Evolutionary conservation across 345 rosid species (phyloP).

Genomic region (Schrenkiella parvula): DNA sequence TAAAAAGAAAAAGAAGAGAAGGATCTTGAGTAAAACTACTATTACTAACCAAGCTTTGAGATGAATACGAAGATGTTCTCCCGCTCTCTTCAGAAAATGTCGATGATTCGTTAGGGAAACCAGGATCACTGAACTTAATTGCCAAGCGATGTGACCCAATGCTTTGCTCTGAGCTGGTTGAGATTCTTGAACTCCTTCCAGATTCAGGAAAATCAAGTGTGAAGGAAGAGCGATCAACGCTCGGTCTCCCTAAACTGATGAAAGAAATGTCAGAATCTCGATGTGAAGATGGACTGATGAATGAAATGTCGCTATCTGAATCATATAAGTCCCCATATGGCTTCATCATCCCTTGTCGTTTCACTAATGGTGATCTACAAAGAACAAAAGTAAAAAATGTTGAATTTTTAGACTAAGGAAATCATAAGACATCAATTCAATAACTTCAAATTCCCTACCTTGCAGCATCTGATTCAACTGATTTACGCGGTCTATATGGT

Average conservation of each 20-base stretch:
- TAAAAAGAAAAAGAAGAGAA: neutral
- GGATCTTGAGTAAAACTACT: neutral
- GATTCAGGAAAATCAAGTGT: constrained; percentile 51
- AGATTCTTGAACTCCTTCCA: constrained; percentile 41
- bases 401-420: neutral
- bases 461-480: constrained; percentile 34
- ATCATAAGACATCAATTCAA: neutral
- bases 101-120: constrained; percentile 40
- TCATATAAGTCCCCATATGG: constrained; percentile 47
- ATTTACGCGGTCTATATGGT: constrained; percentile 39
- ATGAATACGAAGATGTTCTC: constrained; percentile 55
- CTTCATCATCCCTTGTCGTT: constrained; percentile 35
- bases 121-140: constrained; percentile 40
- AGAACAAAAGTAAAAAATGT: neutral
- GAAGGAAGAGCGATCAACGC: constrained; percentile 54
- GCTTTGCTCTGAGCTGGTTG: constrained; percentile 63
- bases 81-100: constrained; percentile 54
- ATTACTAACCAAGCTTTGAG: constrained; percentile 51
- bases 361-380: constrained; percentile 47
- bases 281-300: constrained; percentile 35
- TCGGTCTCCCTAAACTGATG: constrained; percentile 76
- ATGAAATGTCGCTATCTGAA: constrained; percentile 68
- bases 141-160: constrained; percentile 51
- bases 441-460: neutral
- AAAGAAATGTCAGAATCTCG: constrained; percentile 67